Evolutionary conservation across 805 yeast species (phyloP).

Genomic region (Pichia insulana): DNA sequence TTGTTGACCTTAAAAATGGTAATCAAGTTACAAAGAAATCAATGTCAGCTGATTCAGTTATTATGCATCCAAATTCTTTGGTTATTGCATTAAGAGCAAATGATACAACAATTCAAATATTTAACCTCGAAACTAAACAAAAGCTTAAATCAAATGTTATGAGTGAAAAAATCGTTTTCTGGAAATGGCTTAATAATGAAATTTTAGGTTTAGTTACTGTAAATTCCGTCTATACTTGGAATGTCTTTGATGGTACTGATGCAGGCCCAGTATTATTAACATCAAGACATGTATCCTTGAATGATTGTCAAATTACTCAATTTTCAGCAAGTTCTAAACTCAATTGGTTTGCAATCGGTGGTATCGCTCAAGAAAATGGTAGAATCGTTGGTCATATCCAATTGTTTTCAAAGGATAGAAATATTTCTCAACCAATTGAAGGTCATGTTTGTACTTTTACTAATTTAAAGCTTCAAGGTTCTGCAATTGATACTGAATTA

Average conservation of each 20-base stretch:
- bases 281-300: slow-evolving; percentile 71
- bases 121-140: slow-evolving; percentile 79
- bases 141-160: slow-evolving; percentile 81
- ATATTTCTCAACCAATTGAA: slow-evolving; percentile 92
- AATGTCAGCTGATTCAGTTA: slow-evolving; percentile 96
- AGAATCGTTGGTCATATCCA: slow-evolving; percentile 95
- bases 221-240: slow-evolving; percentile 68
- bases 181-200: slow-evolving; percentile 83
- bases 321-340: slow-evolving; percentile 71
- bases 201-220: slow-evolving; percentile 81
- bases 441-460: slow-evolving; percentile 96
- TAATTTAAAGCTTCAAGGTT: slow-evolving; percentile 62
- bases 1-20: slow-evolving; percentile 73
- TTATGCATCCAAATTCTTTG: slow-evolving; percentile 85
- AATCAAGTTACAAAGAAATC: slow-evolving; percentile 79
- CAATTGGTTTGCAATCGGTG: slow-evolving; percentile 93
- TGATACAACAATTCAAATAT: slow-evolving; percentile 92
- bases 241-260: slow-evolving; percentile 71
- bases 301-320: slow-evolving; percentile 82
- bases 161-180: slow-evolving; percentile 83
- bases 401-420: slow-evolving; percentile 78
- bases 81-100: slow-evolving; percentile 92
- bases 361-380: slow-evolving; percentile 89
- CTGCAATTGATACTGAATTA: slow-evolving; percentile 68
- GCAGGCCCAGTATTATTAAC: slow-evolving; percentile 77